These are phyloP conservation scores for Ascocoryne sarcoides DNA, from an alignment of 2,329 filamentous ascomycete genomes.

Conservation along the genomic window DNA sequence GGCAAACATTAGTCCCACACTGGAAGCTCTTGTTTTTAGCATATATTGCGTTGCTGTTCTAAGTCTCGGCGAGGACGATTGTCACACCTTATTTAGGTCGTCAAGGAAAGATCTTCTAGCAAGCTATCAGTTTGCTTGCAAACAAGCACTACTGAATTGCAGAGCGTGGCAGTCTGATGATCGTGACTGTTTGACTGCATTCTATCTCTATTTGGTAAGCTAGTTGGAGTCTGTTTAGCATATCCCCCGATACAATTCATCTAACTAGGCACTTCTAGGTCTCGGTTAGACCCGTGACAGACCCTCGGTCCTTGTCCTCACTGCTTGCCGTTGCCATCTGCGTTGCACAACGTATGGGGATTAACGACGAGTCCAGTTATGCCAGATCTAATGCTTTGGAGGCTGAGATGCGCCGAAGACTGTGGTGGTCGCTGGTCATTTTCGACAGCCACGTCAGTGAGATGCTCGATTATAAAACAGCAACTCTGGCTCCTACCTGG, in stretches of 20 bases:
- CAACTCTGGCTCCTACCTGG: constrained; percentile 34
- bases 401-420: constrained; percentile 58
- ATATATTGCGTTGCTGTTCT: constrained; percentile 56
- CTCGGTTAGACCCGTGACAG: constrained; percentile 32
- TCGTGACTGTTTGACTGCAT: constrained; percentile 40
- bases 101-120: constrained; percentile 32
- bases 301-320: constrained; percentile 53
- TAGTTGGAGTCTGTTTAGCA: no score
- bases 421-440: constrained; percentile 65
- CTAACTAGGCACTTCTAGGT: no score
- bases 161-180: constrained; percentile 34
- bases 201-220: constrained; percentile 45
- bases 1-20: constrained; percentile 43
- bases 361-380: constrained; percentile 54
- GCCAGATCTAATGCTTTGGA: constrained; percentile 44
- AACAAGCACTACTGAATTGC: constrained; percentile 38
- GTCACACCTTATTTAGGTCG: constrained; percentile 31
- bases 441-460: constrained; percentile 64
- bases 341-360: constrained; percentile 57
- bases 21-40: constrained; percentile 54
- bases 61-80: constrained; percentile 48
- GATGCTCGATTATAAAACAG: constrained; percentile 43
- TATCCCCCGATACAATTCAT: no score
- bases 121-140: constrained; percentile 36
- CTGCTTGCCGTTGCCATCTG: constrained; percentile 58